These are phyloP conservation scores for Prunus yedoensis DNA, from an alignment of 331 rosid species.

Conservation along the genomic window DNA sequence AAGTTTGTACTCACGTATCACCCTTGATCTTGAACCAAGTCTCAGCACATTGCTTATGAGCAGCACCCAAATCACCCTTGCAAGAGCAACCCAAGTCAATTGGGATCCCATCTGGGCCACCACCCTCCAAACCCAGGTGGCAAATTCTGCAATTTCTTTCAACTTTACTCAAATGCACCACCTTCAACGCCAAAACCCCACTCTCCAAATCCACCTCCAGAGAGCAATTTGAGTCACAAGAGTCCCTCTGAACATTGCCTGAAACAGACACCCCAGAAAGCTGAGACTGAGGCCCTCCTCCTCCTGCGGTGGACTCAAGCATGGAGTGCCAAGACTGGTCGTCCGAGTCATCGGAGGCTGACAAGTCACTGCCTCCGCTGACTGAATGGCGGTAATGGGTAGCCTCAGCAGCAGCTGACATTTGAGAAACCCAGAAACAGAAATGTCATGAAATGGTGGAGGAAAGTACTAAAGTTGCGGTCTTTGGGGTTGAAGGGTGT, in stretches of 20 bases:
- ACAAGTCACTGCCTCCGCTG: conserved; percentile 15
- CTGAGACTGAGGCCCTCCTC: too few species aligned
- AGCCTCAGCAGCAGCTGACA: conserved; percentile 25
- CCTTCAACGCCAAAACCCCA: conserved; percentile 34
- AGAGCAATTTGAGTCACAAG: conserved; percentile 18
- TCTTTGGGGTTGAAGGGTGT: not conserved
- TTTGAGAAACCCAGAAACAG: conserved; percentile 6
- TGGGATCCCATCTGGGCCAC: conserved; percentile 26
- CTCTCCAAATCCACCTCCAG: conserved; percentile 47
- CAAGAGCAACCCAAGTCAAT: conserved; percentile 46
- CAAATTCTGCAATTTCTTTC: conserved; percentile 47
- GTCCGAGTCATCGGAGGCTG: conserved; percentile 38
- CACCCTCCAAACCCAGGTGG: conserved; percentile 34
- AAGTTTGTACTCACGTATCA: conserved; percentile 35
- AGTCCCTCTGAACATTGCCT: conserved; percentile 6
- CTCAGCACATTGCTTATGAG: conserved; percentile 51
- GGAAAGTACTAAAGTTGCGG: not conserved
- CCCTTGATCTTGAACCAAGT: conserved; percentile 57
- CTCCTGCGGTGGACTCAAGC: too few species aligned
- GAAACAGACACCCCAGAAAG: conserved; percentile 5
- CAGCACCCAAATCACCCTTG: conserved; percentile 42
- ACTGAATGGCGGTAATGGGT: conserved; percentile 16
- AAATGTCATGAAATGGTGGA: conserved; percentile 3
- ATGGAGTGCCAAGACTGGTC: conserved; percentile 38
- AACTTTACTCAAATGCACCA: conserved; percentile 22